These are phyloP conservation scores for Penicillium sp. DNA, from an alignment of 2,329 filamentous ascomycete genomes.

Conservation along the genomic window DNA sequence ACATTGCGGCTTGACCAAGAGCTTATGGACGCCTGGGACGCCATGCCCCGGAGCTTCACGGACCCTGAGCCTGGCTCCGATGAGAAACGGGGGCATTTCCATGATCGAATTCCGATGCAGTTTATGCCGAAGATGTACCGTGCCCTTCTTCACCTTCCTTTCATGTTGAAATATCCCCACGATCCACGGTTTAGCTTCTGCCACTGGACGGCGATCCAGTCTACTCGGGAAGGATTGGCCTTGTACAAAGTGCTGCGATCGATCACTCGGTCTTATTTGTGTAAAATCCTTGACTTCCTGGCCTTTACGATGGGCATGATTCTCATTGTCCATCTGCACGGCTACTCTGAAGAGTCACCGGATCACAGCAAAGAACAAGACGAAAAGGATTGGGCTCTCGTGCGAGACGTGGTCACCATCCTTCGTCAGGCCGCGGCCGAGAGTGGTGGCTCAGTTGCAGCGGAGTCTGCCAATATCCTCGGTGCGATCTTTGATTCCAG, in stretches of 20 bases:
- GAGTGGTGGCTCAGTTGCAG: slow-evolving; percentile 44
- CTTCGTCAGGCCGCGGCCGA: slow-evolving; percentile 34
- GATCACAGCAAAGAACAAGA: slow-evolving; percentile 31
- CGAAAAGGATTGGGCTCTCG: slow-evolving; percentile 37
- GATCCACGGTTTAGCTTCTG: slow-evolving; percentile 42
- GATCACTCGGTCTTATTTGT: slow-evolving; percentile 36
- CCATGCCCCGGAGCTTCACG: slow-evolving; percentile 34
- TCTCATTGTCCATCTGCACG: slow-evolving; percentile 44
- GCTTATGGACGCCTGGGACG: slow-evolving; percentile 31
- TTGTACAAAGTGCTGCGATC: slow-evolving; percentile 39
- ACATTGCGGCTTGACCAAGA: slow-evolving; percentile 46
- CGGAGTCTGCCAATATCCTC: slow-evolving; percentile 43
- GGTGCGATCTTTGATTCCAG: slow-evolving; percentile 33
- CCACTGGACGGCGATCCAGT: slow-evolving; percentile 40
- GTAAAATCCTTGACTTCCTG: slow-evolving; percentile 51
- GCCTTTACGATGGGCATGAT: slow-evolving; percentile 49
- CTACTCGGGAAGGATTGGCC: slow-evolving; percentile 42
- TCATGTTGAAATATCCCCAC: slow-evolving; percentile 42
- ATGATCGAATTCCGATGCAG: slow-evolving; percentile 36
- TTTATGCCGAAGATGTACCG: slow-evolving; percentile 42
- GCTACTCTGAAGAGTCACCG: slow-evolving; percentile 27
- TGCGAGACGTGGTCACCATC: slow-evolving; percentile 33
- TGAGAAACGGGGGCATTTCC: slow-evolving; percentile 27
- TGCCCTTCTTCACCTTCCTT: slow-evolving; percentile 48
- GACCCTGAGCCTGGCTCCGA: slow-evolving; percentile 20